Evolutionary conservation across 768 basidiomycete species (phyloP).

Genomic region (Tricholoma furcatifolium): DNA sequence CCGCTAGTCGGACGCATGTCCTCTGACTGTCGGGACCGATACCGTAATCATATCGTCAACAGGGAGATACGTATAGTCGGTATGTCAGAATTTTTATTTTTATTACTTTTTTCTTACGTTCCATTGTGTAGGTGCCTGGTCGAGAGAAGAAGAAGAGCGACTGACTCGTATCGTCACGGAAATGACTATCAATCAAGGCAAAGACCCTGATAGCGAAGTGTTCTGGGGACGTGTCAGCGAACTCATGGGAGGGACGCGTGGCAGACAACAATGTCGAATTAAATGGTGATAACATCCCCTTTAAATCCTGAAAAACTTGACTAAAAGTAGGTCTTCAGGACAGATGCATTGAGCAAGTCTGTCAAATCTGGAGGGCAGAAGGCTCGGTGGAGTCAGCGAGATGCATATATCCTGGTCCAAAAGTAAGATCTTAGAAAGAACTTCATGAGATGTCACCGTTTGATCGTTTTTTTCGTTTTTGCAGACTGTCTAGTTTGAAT

Average conservation of each 20-base stretch:
- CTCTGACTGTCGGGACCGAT: slow-evolving; percentile 82
- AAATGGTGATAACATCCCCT: slow-evolving; percentile 59
- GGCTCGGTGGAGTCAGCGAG: slow-evolving; percentile 72
- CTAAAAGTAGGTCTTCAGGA: slow-evolving; percentile 42
- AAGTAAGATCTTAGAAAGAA: slow-evolving; percentile 48
- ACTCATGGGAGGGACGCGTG: slow-evolving; percentile 73
- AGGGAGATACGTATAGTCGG: slow-evolving; percentile 63
- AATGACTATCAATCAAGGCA: slow-evolving; percentile 72
- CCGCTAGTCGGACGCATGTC: slow-evolving; percentile 70
- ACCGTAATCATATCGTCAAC: slow-evolving; percentile 77
- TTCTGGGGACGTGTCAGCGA: slow-evolving; percentile 81
- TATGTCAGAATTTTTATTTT: slow-evolving; percentile 20
- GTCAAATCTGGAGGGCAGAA: slow-evolving; percentile 71
- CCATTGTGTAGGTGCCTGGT: slow-evolving; percentile 56
- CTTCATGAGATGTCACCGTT: background rate
- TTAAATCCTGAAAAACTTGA: background rate
- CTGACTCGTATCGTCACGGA: slow-evolving; percentile 73
- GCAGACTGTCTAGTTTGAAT: slow-evolving; percentile 70
- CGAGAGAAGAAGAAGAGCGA: slow-evolving; percentile 75
- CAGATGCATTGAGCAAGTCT: slow-evolving; percentile 69
- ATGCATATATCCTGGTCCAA: slow-evolving; percentile 79
- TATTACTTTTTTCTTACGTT: background rate
- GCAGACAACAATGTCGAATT: slow-evolving; percentile 82
- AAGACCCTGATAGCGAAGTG: slow-evolving; percentile 72
- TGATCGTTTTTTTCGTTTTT: background rate